These are phyloP conservation scores for Epichloe gansuensis DNA, from an alignment of 2,329 filamentous ascomycete genomes.

Conservation along the genomic window DNA sequence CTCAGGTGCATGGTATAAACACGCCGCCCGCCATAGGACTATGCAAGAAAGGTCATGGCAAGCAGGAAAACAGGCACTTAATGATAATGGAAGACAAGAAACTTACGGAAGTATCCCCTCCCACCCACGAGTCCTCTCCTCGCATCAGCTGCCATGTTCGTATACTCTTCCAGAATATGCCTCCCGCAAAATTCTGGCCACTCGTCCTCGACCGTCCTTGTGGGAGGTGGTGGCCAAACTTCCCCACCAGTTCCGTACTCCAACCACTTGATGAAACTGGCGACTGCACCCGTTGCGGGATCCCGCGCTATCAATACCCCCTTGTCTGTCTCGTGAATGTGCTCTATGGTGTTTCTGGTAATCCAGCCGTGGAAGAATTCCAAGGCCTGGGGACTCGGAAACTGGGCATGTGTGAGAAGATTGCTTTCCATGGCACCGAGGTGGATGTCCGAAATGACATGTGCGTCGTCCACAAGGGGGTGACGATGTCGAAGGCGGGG, in stretches of 20 bases:
- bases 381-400: constrained; percentile 21
- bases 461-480: constrained; percentile 16
- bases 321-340: constrained; percentile 15
- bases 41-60: neutral
- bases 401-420: constrained; percentile 27
- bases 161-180: constrained; percentile 24
- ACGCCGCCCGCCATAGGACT: neutral
- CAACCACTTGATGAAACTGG: constrained; percentile 26
- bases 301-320: constrained; percentile 24
- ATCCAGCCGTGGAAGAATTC: constrained; percentile 20
- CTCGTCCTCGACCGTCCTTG: constrained; percentile 12
- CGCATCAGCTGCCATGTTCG: constrained; percentile 17
- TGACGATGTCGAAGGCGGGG: constrained; percentile 12
- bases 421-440: constrained; percentile 28
- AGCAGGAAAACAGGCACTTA: neutral
- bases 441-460: constrained; percentile 20
- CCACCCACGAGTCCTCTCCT: constrained; percentile 19
- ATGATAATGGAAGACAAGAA: neutral
- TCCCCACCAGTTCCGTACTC: constrained; percentile 12
- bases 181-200: constrained; percentile 19
- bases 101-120: constrained; percentile 26
- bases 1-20: neutral
- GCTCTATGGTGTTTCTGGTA: constrained; percentile 17
- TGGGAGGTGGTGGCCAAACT: constrained; percentile 6
- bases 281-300: constrained; percentile 15